phyloP scores from a whole-genome alignment of 176 grass and related monocot species.

The Triticum urartu region DNA sequence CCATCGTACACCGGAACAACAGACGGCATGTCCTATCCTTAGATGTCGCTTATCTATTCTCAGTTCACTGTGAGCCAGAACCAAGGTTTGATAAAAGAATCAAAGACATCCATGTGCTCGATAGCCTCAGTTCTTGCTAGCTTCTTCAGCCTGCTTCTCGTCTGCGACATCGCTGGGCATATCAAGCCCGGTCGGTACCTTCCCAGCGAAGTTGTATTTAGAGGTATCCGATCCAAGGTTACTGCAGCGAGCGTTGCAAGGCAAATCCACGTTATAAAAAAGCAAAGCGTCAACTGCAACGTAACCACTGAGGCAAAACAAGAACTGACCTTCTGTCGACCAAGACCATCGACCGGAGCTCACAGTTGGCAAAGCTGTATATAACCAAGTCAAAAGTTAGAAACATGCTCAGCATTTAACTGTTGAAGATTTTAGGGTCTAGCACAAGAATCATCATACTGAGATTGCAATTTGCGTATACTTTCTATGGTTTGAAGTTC shows the following conservation, averaged over 20 bases:
- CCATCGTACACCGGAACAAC: not conserved
- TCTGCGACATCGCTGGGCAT: constrained; percentile 52
- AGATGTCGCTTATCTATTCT: not conserved
- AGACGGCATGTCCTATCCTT: not conserved
- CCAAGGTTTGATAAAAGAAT: not conserved
- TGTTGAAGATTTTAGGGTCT: no score
- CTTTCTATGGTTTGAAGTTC: no score
- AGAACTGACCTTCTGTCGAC: constrained; percentile 71
- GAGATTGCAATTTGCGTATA: no score
- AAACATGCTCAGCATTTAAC: no score
- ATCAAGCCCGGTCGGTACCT: constrained; percentile 46
- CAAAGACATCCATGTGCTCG: not conserved
- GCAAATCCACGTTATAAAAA: not conserved
- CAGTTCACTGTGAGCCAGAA: not conserved
- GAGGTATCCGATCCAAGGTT: constrained; percentile 46
- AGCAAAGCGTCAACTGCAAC: not conserved
- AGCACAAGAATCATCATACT: no score
- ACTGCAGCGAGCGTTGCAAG: constrained; percentile 28
- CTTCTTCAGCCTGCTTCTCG: constrained; percentile 26
- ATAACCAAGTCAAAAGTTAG: constrained; percentile 21
- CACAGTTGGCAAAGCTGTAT: constrained; percentile 88
- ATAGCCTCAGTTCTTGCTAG: constrained; percentile 6
- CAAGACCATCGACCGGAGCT: constrained; percentile 78
- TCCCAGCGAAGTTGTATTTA: constrained; percentile 62
- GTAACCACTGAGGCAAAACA: not conserved